Conservation (phyloP, 371 early-diverging fungal genomes). For the Lichtheimia hyalospora region DNA sequence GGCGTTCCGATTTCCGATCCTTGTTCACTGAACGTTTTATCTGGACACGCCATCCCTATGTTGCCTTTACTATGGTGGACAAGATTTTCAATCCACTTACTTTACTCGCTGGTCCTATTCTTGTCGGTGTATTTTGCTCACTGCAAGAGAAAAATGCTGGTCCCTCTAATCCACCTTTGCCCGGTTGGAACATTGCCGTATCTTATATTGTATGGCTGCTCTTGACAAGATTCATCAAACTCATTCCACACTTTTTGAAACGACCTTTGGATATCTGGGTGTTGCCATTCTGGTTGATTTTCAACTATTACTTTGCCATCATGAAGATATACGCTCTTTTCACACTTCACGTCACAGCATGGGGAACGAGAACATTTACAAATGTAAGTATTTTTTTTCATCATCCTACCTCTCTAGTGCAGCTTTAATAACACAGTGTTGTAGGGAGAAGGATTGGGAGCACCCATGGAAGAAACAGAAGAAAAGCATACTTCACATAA, state of each 20-base stretch:
- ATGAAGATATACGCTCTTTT: constrained; percentile 64
- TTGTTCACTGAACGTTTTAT: constrained; percentile 62
- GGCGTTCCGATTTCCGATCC: constrained; percentile 68
- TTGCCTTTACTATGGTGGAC: constrained; percentile 75
- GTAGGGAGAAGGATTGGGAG: constrained; percentile 17
- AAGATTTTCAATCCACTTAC: constrained; percentile 73
- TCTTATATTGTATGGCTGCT: constrained; percentile 61
- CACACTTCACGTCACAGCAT: constrained; percentile 65
- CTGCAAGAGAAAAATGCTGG: constrained; percentile 9
- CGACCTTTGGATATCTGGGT: constrained; percentile 61
- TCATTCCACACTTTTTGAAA: constrained; percentile 58
- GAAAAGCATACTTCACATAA: constrained; percentile 5
- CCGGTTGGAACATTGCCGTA: constrained; percentile 55
- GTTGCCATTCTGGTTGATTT: constrained; percentile 62
- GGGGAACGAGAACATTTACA: constrained; percentile 56
- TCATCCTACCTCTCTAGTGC: not conserved
- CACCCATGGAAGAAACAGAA: constrained; percentile 3
- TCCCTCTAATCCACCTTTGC: constrained; percentile 18
- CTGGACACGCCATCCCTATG: constrained; percentile 68
- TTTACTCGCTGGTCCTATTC: constrained; percentile 65
- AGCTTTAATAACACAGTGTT: not conserved
- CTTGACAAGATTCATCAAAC: constrained; percentile 60
- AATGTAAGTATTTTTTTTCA: constrained; percentile 9
- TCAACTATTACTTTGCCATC: constrained; percentile 65
- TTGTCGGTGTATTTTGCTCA: constrained; percentile 44